A percentile compares a stretch with the other conserved stretches of the same genome.
phyloP scores from a whole-genome alignment of 1,139 yeast genomes.

The Pichia sp. region DNA sequence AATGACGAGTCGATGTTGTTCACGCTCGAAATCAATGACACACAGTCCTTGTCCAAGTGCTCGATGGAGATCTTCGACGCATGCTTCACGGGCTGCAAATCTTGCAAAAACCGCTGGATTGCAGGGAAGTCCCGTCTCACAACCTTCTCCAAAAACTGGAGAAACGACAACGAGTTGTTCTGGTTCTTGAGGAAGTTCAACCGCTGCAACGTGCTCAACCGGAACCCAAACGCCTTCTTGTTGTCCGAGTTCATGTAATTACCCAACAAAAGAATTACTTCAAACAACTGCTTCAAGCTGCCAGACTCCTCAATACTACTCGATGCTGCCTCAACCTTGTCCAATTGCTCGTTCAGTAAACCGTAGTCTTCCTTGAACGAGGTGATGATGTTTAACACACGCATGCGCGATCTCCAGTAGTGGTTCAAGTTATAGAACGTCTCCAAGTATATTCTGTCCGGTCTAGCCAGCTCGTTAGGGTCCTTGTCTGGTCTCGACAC shows the following conservation, averaged over 20 bases:
- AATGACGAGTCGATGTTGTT: conserved; percentile 68
- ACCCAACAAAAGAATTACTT: conserved; percentile 76
- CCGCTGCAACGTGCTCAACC: conserved; percentile 67
- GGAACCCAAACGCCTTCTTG: conserved; percentile 79
- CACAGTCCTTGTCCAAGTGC: conserved; percentile 59
- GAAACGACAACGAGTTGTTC: conserved; percentile 70
- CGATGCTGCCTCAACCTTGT: conserved; percentile 61
- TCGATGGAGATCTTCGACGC: conserved; percentile 68
- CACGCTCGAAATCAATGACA: conserved; percentile 51
- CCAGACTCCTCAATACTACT: conserved; percentile 55
- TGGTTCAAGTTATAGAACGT: conserved; percentile 70
- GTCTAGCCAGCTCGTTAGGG: conserved; percentile 67
- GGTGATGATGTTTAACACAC: conserved; percentile 60
- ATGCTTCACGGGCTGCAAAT: conserved; percentile 52
- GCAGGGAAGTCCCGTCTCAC: conserved; percentile 67
- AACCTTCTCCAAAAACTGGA: conserved; percentile 75
- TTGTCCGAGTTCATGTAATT: conserved; percentile 78
- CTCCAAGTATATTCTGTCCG: conserved; percentile 71
- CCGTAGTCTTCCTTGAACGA: conserved; percentile 66
- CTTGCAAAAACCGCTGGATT: conserved; percentile 53
- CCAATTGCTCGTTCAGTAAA: conserved; percentile 58
- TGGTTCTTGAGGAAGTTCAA: conserved; percentile 74
- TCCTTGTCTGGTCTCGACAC: conserved; percentile 60
- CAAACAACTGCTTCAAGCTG: conserved; percentile 61
- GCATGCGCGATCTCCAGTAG: conserved; percentile 76